phyloP scores from a whole-genome alignment of 371 early-diverging fungal genomes.

The Rhizomucor miehei region DNA sequence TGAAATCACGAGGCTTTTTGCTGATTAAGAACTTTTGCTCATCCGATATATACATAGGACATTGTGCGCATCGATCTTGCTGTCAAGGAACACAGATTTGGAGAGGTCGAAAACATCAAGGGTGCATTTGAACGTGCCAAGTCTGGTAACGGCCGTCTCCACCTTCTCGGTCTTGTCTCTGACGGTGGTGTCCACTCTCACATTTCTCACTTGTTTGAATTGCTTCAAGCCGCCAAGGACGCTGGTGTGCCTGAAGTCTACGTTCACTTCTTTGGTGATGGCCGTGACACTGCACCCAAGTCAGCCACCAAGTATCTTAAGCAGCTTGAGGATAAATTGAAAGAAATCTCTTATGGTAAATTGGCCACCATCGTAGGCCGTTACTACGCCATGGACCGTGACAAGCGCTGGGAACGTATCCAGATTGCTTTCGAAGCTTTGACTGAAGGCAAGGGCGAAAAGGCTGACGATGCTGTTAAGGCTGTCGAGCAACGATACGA shows the following conservation, averaged over 20 bases:
- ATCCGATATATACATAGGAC: slow-evolving; percentile 57
- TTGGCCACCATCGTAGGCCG: slow-evolving; percentile 95
- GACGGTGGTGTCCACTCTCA: slow-evolving; percentile 99
- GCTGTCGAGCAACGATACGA: slow-evolving; percentile 84
- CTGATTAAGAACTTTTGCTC: background rate
- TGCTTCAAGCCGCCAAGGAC: slow-evolving; percentile 84
- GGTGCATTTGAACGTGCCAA: slow-evolving; percentile 86
- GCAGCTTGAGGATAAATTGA: slow-evolving; percentile 67
- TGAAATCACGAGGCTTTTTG: no score
- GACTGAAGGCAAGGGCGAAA: slow-evolving; percentile 82
- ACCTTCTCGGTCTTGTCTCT: slow-evolving; percentile 97
- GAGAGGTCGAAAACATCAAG: slow-evolving; percentile 71
- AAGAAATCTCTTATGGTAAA: slow-evolving; percentile 73
- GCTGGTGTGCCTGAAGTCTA: slow-evolving; percentile 84
- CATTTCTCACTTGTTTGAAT: slow-evolving; percentile 87
- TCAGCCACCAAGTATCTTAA: slow-evolving; percentile 75
- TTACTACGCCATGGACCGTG: slow-evolving; percentile 99
- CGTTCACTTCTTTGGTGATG: slow-evolving; percentile 99
- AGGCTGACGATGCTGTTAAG: slow-evolving; percentile 63
- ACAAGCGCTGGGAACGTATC: slow-evolving; percentile 98
- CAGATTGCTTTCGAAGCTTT: slow-evolving; percentile 91
- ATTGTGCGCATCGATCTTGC: slow-evolving; percentile 96
- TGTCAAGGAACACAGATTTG: slow-evolving; percentile 76
- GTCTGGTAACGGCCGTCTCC: slow-evolving; percentile 83
- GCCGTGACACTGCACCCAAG: slow-evolving; percentile 97